Evolutionary conservation across 306 rosid species (phyloP).

Genomic region (Quillaja saponaria): DNA sequence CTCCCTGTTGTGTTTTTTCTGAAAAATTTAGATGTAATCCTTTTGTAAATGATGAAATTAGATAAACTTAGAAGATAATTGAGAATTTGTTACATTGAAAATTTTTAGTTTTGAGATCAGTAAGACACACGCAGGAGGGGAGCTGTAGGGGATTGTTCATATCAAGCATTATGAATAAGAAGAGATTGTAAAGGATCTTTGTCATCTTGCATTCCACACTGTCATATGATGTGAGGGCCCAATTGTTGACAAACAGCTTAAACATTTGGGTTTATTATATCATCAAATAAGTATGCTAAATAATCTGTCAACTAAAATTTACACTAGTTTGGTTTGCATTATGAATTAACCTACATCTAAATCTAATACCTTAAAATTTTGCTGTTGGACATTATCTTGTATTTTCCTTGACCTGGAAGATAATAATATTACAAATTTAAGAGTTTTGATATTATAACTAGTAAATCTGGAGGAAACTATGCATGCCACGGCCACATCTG

Average conservation of each 20-base stretch:
- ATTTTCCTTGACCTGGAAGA: neutral
- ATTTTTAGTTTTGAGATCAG: conserved; percentile 6
- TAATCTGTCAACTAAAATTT: neutral
- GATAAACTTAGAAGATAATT: neutral
- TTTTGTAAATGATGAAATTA: neutral
- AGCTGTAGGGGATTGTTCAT: neutral
- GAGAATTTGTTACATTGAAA: neutral
- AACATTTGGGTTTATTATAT: neutral
- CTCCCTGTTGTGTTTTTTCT: conserved; percentile 2
- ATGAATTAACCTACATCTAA: no score
- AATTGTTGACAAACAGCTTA: neutral
- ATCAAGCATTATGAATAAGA: neutral
- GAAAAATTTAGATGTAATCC: neutral
- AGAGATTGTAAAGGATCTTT: conserved; percentile 7
- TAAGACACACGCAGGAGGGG: neutral
- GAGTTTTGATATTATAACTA: neutral
- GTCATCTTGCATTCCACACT: neutral
- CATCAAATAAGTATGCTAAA: conserved; percentile 9
- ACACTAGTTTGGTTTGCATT: no score
- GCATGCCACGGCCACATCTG: neutral
- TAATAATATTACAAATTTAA: no score
- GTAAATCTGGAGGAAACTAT: neutral
- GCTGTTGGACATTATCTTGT: neutral
- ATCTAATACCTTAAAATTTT: neutral
- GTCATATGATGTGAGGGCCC: neutral